Evolutionary conservation across 2,329 filamentous ascomycete species (phyloP).

Genomic region (Rutstroemia sp.): DNA sequence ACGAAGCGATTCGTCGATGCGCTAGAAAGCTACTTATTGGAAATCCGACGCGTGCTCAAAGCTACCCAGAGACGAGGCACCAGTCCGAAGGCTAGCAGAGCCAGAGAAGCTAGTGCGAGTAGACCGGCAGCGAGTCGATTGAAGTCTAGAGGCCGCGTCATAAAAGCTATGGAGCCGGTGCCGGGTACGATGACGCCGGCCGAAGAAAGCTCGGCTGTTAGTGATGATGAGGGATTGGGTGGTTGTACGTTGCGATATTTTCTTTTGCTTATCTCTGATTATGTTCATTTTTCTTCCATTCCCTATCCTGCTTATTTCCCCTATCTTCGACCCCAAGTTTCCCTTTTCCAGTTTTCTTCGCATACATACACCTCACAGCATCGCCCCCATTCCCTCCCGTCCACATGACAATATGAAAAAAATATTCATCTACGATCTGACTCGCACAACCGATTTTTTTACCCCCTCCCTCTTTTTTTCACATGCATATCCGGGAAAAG

Average conservation of each 20-base stretch:
- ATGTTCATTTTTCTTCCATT: background rate
- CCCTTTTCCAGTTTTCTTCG: slow-evolving; percentile 10
- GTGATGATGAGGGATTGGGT: slow-evolving; percentile 83
- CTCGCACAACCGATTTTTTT: background rate
- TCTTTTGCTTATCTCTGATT: background rate
- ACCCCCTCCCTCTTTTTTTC: background rate
- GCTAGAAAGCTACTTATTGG: slow-evolving; percentile 81
- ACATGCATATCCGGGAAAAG: background rate
- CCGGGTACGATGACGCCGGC: slow-evolving; percentile 51
- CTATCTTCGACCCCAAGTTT: background rate
- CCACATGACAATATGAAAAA: background rate
- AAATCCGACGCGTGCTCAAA: slow-evolving; percentile 77
- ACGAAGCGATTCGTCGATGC: slow-evolving; percentile 86
- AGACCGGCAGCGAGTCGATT: slow-evolving; percentile 36
- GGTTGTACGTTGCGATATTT: slow-evolving; percentile 64
- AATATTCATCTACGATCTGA: background rate
- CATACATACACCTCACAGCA: background rate
- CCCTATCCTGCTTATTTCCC: slow-evolving; percentile 5
- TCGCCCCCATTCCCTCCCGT: background rate
- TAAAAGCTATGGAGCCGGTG: slow-evolving; percentile 46
- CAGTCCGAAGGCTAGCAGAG: slow-evolving; percentile 45
- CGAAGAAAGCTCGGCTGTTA: slow-evolving; percentile 63
- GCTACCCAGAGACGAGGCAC: slow-evolving; percentile 53
- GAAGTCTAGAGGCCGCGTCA: slow-evolving; percentile 67
- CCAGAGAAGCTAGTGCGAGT: slow-evolving; percentile 47